These are phyloP conservation scores for Neolentinus lepideus DNA, from an alignment of 1,284 basidiomycete species.

Conservation along the genomic window DNA sequence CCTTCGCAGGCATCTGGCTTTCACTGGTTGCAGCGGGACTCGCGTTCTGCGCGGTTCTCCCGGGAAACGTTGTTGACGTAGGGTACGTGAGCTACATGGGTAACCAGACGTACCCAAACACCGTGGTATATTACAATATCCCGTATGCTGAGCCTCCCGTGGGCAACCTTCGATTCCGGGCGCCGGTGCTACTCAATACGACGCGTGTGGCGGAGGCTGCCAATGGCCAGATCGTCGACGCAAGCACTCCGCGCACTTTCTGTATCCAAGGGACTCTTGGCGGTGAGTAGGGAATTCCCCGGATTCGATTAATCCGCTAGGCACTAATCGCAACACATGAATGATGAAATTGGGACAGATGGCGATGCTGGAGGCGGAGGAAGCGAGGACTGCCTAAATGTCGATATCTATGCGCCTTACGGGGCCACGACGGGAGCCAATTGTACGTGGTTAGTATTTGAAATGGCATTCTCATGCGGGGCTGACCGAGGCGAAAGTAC, in stretches of 20 bases:
- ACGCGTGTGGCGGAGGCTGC: slow-evolving; percentile 25
- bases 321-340: too few relatives aligned
- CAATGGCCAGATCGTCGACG: slow-evolving; percentile 34
- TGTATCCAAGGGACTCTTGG: slow-evolving; percentile 53
- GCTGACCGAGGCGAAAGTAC: slow-evolving; percentile 27
- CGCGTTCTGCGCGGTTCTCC: background rate
- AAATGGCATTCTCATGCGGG: background rate
- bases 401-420: slow-evolving; percentile 32
- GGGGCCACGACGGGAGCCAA: slow-evolving; percentile 22
- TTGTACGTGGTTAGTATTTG: slow-evolving; percentile 14
- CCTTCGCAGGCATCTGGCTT: background rate
- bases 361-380: slow-evolving; percentile 53
- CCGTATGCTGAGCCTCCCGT: slow-evolving; percentile 38
- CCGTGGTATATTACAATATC: slow-evolving; percentile 46
- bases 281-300: slow-evolving; percentile 26
- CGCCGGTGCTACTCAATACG: slow-evolving; percentile 25
- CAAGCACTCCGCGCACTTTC: slow-evolving; percentile 42
- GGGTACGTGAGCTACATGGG: slow-evolving; percentile 35
- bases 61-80: slow-evolving; percentile 16
- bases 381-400: slow-evolving; percentile 43
- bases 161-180: slow-evolving; percentile 29
- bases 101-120: slow-evolving; percentile 42
- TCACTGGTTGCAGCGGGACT: background rate
- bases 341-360: slow-evolving; percentile 15
- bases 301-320: slow-evolving; percentile 26